Percentiles rank a stretch among this genome's conserved stretches.
These are phyloP conservation scores for Glycine tomentella DNA, from an alignment of 306 rosid genomes.

Conservation along the genomic window DNA sequence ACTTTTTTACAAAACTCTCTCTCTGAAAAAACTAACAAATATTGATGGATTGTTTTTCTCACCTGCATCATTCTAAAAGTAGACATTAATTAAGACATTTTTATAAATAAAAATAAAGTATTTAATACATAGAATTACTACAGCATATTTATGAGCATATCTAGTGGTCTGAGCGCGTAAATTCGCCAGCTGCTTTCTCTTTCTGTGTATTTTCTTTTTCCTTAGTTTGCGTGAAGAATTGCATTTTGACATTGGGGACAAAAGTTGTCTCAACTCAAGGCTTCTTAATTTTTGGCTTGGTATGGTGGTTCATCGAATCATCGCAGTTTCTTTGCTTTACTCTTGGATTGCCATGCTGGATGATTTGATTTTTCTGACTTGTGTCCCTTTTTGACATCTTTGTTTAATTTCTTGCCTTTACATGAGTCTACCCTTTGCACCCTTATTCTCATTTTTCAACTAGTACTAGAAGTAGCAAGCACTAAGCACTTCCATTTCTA, in stretches of 20 bases:
- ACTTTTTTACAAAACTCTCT: too few species aligned
- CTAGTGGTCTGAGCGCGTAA: background rate
- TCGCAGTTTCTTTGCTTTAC: slow-evolving; percentile 58
- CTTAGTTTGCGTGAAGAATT: slow-evolving; percentile 68
- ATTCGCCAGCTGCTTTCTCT: background rate
- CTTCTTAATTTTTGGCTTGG: slow-evolving; percentile 42
- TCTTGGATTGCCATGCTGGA: slow-evolving; percentile 48
- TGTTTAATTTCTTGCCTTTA: slow-evolving; percentile 43
- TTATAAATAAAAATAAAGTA: too few species aligned
- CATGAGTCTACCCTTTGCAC: slow-evolving; percentile 21
- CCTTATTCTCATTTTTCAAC: slow-evolving; percentile 34
- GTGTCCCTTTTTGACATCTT: slow-evolving; percentile 47
- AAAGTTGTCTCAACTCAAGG: slow-evolving; percentile 16
- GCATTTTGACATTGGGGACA: slow-evolving; percentile 60
- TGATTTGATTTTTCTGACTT: slow-evolving; percentile 31
- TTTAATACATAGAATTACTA: too few species aligned
- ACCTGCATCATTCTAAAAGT: too few species aligned
- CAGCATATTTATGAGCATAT: background rate
- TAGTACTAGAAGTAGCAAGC: background rate
- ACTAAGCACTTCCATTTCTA: background rate
- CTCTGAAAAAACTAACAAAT: too few species aligned
- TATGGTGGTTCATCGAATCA: slow-evolving; percentile 42
- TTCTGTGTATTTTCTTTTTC: background rate
- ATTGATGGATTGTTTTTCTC: too few species aligned
- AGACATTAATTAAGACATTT: too few species aligned